A percentile compares a stretch with the other conserved stretches of the same genome.
Conservation (phyloP, 2,329 filamentous ascomycete genomes). For the Exserohilum rostratum region DNA sequence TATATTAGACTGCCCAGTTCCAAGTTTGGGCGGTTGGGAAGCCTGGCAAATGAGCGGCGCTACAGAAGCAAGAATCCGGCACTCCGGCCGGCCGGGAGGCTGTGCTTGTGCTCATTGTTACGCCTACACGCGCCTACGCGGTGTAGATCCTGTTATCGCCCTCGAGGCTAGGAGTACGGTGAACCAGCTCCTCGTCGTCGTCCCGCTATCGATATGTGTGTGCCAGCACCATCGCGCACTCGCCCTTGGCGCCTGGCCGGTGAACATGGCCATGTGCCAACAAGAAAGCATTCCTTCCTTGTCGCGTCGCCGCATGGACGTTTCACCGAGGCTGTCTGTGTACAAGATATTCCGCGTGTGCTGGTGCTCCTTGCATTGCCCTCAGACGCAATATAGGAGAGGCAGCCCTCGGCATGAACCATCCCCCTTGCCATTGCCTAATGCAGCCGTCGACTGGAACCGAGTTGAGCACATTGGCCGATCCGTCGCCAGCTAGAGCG, state of each 20-base stretch:
- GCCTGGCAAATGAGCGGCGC: slow-evolving; percentile 16
- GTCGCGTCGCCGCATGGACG: no score
- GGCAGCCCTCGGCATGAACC: neutral
- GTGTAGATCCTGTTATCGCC: slow-evolving; percentile 9
- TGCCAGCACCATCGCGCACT: no score
- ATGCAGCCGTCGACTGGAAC: neutral
- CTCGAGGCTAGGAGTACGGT: neutral
- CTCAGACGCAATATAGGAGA: neutral
- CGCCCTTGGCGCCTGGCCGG: no score
- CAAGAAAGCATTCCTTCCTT: no score
- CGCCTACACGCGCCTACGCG: slow-evolving; percentile 7
- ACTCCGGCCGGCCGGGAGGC: slow-evolving; percentile 7
- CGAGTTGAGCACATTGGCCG: neutral
- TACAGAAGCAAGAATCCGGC: slow-evolving; percentile 18
- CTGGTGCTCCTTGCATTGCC: neutral
- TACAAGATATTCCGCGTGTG: neutral
- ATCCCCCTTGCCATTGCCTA: neutral
- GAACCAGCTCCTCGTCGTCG: no score
- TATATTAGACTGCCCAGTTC: slow-evolving; percentile 35
- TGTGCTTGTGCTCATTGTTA: slow-evolving; percentile 14
- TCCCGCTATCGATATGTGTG: no score
- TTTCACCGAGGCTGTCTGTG: neutral
- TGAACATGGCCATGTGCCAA: no score
- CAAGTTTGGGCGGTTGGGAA: slow-evolving; percentile 9
- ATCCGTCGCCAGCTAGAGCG: neutral